Conservation (phyloP, 2,329 filamentous ascomycete genomes). For the Cladosporium velox region DNA sequence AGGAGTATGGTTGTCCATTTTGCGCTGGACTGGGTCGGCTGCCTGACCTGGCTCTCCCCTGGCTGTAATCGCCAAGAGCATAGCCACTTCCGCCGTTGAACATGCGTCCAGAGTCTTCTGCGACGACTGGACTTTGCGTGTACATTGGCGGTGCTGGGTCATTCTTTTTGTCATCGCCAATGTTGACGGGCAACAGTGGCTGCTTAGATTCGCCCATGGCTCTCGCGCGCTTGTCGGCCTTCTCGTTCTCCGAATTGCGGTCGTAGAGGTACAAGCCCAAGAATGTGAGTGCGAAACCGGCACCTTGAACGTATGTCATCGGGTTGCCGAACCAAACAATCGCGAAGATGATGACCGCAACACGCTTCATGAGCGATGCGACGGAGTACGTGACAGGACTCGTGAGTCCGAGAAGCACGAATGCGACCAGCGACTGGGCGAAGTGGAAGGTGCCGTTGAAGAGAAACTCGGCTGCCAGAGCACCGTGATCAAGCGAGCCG, state of each 20-base stretch:
- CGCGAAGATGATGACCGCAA: conserved; percentile 93
- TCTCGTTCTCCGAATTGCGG: conserved; percentile 82
- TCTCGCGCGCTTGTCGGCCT: conserved; percentile 77
- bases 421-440: conserved; percentile 92
- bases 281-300: conserved; percentile 87
- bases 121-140: conserved; percentile 27
- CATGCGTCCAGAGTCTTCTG: conserved; percentile 21
- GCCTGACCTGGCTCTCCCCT: conserved; percentile 18
- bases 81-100: conserved; percentile 35
- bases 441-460: conserved; percentile 99
- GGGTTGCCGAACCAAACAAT: conserved; percentile 95
- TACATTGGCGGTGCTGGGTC: conserved; percentile 27
- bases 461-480: conserved; percentile 75
- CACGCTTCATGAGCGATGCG: conserved; percentile 91
- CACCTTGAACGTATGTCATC: conserved; percentile 78
- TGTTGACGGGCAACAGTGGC: conserved; percentile 66
- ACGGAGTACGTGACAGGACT: conserved; percentile 97
- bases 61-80: conserved; percentile 31
- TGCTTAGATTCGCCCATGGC: conserved; percentile 60
- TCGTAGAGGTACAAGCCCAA: conserved; percentile 94
- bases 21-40: conserved; percentile 17
- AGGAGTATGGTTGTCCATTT: conserved; percentile 35
- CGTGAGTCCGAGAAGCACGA: conserved; percentile 86
- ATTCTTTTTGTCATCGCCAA: conserved; percentile 37
- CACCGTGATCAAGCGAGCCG: conserved; percentile 66